phyloP scores from a whole-genome alignment of 495 filamentous ascomycete genomes.

The Penicillium tannophilum region DNA sequence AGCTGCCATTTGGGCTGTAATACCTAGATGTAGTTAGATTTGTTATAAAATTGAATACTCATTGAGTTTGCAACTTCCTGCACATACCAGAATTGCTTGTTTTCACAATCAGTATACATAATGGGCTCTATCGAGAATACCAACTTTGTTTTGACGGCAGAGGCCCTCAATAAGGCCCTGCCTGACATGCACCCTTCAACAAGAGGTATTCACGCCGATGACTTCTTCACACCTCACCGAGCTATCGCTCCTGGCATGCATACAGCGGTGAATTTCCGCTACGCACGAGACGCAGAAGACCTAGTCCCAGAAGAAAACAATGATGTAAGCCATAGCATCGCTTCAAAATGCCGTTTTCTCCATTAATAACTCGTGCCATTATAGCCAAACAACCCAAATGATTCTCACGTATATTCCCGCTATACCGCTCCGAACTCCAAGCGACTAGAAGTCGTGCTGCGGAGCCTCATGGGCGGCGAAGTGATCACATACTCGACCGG shows the following conservation, averaged over 20 bases:
- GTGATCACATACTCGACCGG: conserved; percentile 78
- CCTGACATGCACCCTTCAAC: conserved; percentile 19
- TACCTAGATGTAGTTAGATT: too few relatives aligned
- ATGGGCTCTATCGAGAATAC: conserved; percentile 17
- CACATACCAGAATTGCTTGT: background rate
- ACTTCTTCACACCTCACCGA: conserved; percentile 21
- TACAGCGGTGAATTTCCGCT: conserved; percentile 24
- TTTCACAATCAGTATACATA: background rate
- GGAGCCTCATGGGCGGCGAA: conserved; percentile 66
- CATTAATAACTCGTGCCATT: background rate
- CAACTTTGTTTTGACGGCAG: conserved; percentile 17
- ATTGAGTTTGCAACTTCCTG: too few relatives aligned
- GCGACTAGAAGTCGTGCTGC: conserved; percentile 77
- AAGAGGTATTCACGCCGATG: conserved; percentile 25
- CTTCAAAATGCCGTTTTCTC: background rate
- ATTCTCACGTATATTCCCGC: conserved; percentile 72
- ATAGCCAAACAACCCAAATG: conserved; percentile 31
- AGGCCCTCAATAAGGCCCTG: conserved; percentile 17
- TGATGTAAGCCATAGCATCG: conserved; percentile 10
- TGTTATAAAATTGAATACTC: too few relatives aligned
- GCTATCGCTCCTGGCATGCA: conserved; percentile 26
- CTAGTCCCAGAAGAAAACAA: conserved; percentile 25
- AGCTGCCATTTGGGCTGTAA: too few relatives aligned
- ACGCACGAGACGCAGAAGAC: conserved; percentile 19
- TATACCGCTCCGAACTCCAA: conserved; percentile 70